Base-by-base conservation (phyloP, 2,329 filamentous ascomycete species). In the Allantophomopsis lycopodina region DNA sequence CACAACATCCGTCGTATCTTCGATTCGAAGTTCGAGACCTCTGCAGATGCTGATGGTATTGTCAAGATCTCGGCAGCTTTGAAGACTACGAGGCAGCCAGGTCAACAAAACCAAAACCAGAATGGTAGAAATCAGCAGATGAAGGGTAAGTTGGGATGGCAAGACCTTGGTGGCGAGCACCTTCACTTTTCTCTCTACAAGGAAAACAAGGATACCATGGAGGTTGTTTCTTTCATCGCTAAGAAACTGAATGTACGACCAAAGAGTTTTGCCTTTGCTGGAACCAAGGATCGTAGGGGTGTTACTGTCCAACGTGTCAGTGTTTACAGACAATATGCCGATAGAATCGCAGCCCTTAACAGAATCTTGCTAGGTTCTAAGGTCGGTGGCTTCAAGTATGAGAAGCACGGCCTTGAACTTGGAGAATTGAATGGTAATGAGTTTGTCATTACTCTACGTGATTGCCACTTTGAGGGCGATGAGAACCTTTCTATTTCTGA, bases 391-490 rank as follows among this genome's bases (percentile, higher is more conserved):
- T 95, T 89, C 56, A 73, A 80, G 53, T 85, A 94, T 60, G 69
- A 75, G 45, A 69, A 74, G 21, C 64, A 78, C 18, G 73, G 79
- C 0, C 70, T 98, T 13, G 77, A 83, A 48, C 72, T 98, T 0
- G 91, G 91, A 10, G 82, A 94, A 47, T 71, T 95, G 32, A 64
- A 67, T 4, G 91, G 93, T 12, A 98, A 98, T 50, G 83, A 95
- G 58, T 98, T 98, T 55, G 73, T 82, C 45, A 89, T 98, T 51
- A 89, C 86, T 0, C 71, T 96, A 39, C 84, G 94, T 49, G 85
- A 94, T 51, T 93, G 85, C 53, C 65, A 74, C 37, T 77, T 91
- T 45, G 46, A 44, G 14, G 60, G 59, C 12, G 64, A 65, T 32
- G 54, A 57, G 13, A 50, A 52, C n/a, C 50, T 62, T 38, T 58